phyloP scores from a whole-genome alignment of 257 asterid species.

The Penstemon davidsonii region DNA sequence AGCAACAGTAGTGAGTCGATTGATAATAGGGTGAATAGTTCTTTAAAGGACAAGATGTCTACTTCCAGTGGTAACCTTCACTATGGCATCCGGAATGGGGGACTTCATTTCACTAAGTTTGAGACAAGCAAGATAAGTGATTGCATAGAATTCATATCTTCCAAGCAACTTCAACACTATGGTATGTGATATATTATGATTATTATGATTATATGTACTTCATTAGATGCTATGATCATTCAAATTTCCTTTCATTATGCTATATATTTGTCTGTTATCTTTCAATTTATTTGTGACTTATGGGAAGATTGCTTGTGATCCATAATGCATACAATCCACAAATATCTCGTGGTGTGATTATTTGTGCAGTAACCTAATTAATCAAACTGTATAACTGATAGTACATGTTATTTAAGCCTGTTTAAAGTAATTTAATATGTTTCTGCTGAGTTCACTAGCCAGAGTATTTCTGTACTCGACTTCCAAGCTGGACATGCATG shows the following conservation, averaged over 20 bases:
- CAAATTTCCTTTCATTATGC: neutral
- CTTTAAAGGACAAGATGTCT: neutral
- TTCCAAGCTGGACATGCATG: no score
- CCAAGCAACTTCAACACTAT: slow-evolving; percentile 33
- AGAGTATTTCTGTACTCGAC: no score
- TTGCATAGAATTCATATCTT: slow-evolving; percentile 43
- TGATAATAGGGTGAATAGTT: slow-evolving; percentile 27
- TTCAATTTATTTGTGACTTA: neutral
- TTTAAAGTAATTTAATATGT: no score
- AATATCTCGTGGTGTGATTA: neutral
- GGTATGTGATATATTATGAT: slow-evolving; percentile 33
- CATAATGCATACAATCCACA: neutral
- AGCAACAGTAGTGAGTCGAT: slow-evolving; percentile 28
- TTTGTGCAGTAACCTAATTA: no score
- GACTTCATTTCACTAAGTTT: slow-evolving; percentile 42
- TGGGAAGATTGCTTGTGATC: slow-evolving; percentile 2
- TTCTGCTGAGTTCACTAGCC: no score
- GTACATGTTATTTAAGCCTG: no score
- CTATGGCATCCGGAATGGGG: slow-evolving; percentile 32
- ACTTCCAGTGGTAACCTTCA: slow-evolving; percentile 32
- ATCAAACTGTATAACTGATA: no score
- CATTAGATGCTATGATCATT: neutral
- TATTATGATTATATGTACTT: slow-evolving; percentile 10
- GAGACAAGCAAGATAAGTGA: slow-evolving; percentile 50
- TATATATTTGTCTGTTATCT: neutral